Evolutionary conservation across 352 stramenopile genomes (phyloP), one percentile per base, ranked within the genome.

Genomic region (Globisporangium nodosum): DNA sequence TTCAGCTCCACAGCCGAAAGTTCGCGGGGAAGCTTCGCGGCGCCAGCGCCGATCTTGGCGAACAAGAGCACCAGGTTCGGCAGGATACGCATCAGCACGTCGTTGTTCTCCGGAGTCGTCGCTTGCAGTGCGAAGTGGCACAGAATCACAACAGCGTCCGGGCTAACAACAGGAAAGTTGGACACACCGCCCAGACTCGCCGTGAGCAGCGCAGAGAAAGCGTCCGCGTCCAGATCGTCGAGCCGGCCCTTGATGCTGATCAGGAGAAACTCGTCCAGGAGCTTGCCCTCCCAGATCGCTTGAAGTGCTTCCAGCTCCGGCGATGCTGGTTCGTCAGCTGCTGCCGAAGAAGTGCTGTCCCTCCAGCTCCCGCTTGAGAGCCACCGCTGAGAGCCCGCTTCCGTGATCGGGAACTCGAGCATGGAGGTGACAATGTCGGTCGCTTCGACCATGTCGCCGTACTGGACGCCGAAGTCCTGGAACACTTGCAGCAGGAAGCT

Each of bases 181-280:
- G 56, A 56, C 37, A 68, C 57, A 1, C 76, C 76, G 47, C 82
- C 79, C 33, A 92, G 69, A 47, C 74, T 87, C 20, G 73, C 68
- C 52, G 65, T 73, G 43, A 92, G 48, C 53, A 92, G 58, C 40
- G 58, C 65, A 2, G 68, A 58, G 52, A 92, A 92, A 0, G 74
- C 66, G 21, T 64, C 66, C 11, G 60, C 65, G 48, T 90, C 73
- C 33, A 84, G 56, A 49, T 88, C 79, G 58, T 92, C 79, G 16
- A 89, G 73, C 21, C 79, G 70, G n/a, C 76, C 80, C 54, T 89
- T 85, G 24, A 92, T 58, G 57, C 79, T 90, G 54, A 88, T 88
- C 72, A 90, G 75, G 51, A 92, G 62, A 46, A 92, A 90, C 50
- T 92, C 82, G 56, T 92, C 82, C 16, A 92, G 56, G 12, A 92